phyloP scores from a whole-genome alignment of 73 alveolate genomes.

The Breviolum minutum region DNA sequence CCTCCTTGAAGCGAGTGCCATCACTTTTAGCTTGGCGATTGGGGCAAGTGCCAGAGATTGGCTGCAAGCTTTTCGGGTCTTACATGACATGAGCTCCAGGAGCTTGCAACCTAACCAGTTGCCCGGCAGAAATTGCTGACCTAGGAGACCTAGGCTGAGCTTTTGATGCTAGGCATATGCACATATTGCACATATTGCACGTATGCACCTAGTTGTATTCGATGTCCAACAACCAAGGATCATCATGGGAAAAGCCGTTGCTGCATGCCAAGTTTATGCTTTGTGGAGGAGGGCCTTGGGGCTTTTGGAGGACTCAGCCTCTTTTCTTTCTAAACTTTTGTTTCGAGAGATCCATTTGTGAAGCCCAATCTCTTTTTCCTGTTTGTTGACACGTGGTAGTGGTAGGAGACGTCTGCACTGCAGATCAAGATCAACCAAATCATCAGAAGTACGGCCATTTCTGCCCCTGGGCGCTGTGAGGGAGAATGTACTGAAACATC shows the following conservation, averaged over 20 bases:
- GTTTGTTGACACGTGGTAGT: neutral
- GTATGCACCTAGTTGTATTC: too few species aligned
- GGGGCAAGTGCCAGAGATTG: neutral
- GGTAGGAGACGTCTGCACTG: neutral
- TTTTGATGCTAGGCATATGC: too few species aligned
- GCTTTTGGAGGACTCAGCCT: neutral
- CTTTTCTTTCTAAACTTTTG: neutral
- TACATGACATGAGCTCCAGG: neutral
- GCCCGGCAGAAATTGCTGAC: neutral
- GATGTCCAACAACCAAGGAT: neutral
- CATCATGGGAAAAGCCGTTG: neutral
- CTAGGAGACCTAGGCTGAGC: too few species aligned
- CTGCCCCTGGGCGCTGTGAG: neutral
- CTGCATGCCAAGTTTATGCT: neutral
- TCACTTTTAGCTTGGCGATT: neutral
- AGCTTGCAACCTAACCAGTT: neutral
- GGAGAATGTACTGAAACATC: too few species aligned
- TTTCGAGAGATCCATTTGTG: too few species aligned
- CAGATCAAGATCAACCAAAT: conserved; percentile 7
- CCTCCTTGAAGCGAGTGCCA: conserved; percentile 27
- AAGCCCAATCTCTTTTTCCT: neutral
- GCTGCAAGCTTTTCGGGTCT: neutral
- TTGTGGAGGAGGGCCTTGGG: conserved; percentile 21
- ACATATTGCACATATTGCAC: too few species aligned
- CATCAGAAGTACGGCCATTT: neutral